Base-by-base conservation (phyloP, 768 basidiomycete genomes). In the Termitomyces sp. region DNA sequence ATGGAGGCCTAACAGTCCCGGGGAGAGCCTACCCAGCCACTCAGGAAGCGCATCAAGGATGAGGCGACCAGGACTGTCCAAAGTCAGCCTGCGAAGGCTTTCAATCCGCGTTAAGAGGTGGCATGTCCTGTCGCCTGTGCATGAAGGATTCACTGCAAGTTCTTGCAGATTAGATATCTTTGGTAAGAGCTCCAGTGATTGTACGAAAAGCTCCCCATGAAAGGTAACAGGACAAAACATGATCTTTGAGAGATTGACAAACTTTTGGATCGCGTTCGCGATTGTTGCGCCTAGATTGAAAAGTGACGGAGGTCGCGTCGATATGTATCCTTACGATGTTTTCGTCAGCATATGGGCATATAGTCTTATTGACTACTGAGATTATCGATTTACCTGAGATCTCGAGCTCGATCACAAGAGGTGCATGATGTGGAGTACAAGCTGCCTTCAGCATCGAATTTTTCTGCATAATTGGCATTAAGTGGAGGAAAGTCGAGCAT, bases 31-130 rank as follows among this genome's bases (percentile, higher is more conserved):
- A 25, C 59, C 63, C 5, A 84, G 68, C 83, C 83, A 84, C 1
- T 71, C 75, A 11, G 81, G 78, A 5, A 83, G 73, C 31, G 77
- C 66, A 20, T 79, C 67, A 14, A 83, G 68, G 25, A 81, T 73
- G 9, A 74, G 70, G 48, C 82, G 69, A 5, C 72, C 74, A 43
- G 81, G 80, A 57, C 73, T 73, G 32, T 69, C 37, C 15, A 80
- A 57, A 15, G 72, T 72, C 55, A 79, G 62, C 32, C 60, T 69
- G 10, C 60, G 63, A 25, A 82, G 70, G 4, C 73, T 68, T 9
- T 46, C 57, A 9, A 79, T 62, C n/a, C 67, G 56, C 9, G 68
- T 66, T 17, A 79, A 59, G 12, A 72, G 57, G 10, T 71, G 72
- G 1, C 73, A 72, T n/a, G 68, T 70, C 2, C 51, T 42, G 25